A percentile compares a stretch with the other conserved stretches of the same genome.
These are phyloP conservation scores for Apiotrichum akiyoshidainum DNA, from an alignment of 1,284 basidiomycete species.

Conservation along the genomic window DNA sequence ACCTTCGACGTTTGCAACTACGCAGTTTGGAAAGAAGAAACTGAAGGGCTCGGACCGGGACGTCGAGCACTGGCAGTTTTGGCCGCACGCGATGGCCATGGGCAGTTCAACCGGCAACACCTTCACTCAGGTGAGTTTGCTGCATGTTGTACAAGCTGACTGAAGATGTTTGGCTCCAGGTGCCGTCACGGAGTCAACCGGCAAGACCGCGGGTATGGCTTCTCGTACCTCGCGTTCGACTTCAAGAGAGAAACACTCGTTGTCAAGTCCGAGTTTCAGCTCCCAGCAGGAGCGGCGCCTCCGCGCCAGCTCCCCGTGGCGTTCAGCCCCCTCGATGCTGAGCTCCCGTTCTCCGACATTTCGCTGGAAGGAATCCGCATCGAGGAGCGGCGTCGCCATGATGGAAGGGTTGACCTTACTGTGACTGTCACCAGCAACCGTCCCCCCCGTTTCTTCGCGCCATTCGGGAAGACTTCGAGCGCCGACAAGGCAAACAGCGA, in stretches of 20 bases:
- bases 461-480: constrained; percentile 18
- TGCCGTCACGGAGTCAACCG: constrained; percentile 17
- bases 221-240: constrained; percentile 41
- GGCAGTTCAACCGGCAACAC: not conserved
- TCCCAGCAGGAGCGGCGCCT: not conserved
- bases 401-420: constrained; percentile 5
- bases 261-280: constrained; percentile 24
- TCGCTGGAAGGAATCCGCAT: constrained; percentile 36
- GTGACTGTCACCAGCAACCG: constrained; percentile 38
- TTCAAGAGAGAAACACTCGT: constrained; percentile 34
- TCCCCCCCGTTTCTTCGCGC: constrained; percentile 40
- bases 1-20: not conserved
- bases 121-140: not conserved
- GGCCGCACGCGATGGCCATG: constrained; percentile 7
- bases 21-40: not conserved
- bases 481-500: too few species aligned
- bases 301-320: constrained; percentile 23
- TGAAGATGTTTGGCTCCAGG: constrained; percentile 29
- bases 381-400: constrained; percentile 5
- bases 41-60: not conserved
- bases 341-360: constrained; percentile 44
- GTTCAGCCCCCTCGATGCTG: constrained; percentile 38
- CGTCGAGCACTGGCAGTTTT: constrained; percentile 4
- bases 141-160: not conserved
- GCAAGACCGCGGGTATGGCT: constrained; percentile 4